These are phyloP conservation scores for Gossypium australe DNA, from an alignment of 345 rosid genomes.

Conservation along the genomic window DNA sequence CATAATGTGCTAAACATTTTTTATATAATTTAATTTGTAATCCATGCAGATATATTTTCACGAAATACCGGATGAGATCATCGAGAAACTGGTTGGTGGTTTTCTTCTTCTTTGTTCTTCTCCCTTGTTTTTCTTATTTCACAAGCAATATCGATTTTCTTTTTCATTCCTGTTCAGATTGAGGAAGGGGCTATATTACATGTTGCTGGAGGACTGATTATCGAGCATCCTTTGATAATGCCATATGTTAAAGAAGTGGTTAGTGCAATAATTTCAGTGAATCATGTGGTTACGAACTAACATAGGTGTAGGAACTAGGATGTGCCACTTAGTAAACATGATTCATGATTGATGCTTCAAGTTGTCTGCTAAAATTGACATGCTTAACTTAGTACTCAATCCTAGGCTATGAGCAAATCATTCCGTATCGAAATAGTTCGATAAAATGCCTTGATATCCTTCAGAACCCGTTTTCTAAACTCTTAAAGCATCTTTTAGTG, in stretches of 20 bases:
- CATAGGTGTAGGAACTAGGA: background rate
- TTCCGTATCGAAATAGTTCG: background rate
- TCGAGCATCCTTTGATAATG: constrained; percentile 57
- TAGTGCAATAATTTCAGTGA: constrained; percentile 23
- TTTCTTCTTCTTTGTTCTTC: background rate
- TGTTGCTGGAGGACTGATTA: constrained; percentile 78
- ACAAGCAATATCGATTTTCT: background rate
- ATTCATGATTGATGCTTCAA: background rate
- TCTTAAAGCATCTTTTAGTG: background rate
- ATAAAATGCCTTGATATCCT: background rate
- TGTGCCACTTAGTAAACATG: background rate
- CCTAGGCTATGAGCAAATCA: background rate
- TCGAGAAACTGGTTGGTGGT: constrained; percentile 60
- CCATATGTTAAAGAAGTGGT: constrained; percentile 80
- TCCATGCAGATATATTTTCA: constrained; percentile 72
- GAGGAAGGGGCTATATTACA: constrained; percentile 69
- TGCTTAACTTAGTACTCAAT: background rate
- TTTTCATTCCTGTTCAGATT: constrained; percentile 34
- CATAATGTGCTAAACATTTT: background rate
- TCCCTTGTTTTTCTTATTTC: background rate
- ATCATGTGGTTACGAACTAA: background rate
- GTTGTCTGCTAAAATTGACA: background rate
- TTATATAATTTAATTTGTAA: background rate
- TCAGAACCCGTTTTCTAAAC: background rate
- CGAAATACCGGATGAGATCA: constrained; percentile 73